Conservation (phyloP, 2,329 filamentous ascomycete species). For the Bipolaris victoriae region DNA sequence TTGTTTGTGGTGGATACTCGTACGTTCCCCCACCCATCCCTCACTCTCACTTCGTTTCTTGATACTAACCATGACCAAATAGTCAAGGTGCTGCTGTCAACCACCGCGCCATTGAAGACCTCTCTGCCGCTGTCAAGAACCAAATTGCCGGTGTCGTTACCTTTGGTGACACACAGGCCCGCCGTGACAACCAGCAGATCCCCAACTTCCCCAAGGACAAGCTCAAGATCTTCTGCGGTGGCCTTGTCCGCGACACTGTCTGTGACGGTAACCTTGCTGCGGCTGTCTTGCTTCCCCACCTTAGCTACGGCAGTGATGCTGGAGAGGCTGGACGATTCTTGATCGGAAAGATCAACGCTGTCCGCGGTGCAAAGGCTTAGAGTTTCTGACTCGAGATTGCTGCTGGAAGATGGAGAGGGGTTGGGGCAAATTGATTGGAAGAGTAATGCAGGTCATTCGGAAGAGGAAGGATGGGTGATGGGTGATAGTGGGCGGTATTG, state of each 20-base stretch:
- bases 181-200: constrained; percentile 5
- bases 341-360: constrained; percentile 8
- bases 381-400: background rate
- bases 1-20: constrained; percentile 7
- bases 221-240: constrained; percentile 7
- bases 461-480: background rate
- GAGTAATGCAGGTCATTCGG: background rate
- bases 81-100: constrained; percentile 7
- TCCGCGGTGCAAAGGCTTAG: background rate
- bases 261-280: constrained; percentile 7
- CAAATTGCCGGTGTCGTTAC: constrained; percentile 5
- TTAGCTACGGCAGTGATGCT: constrained; percentile 7
- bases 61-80: background rate
- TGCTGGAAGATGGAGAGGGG: background rate
- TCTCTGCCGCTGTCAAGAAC: constrained; percentile 1
- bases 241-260: constrained; percentile 1
- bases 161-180: constrained; percentile 4
- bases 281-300: constrained; percentile 5
- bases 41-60: too few species aligned
- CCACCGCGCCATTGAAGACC: constrained; percentile 9
- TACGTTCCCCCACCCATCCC: background rate
- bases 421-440: background rate
- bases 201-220: constrained; percentile 6
- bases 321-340: constrained; percentile 4
- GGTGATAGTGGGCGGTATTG: background rate